A percentile compares a stretch with the other conserved stretches of the same genome.
Evolutionary conservation across 2,329 filamentous ascomycete genomes (phyloP).

Genomic region (Chaetomiaceae sp.): DNA sequence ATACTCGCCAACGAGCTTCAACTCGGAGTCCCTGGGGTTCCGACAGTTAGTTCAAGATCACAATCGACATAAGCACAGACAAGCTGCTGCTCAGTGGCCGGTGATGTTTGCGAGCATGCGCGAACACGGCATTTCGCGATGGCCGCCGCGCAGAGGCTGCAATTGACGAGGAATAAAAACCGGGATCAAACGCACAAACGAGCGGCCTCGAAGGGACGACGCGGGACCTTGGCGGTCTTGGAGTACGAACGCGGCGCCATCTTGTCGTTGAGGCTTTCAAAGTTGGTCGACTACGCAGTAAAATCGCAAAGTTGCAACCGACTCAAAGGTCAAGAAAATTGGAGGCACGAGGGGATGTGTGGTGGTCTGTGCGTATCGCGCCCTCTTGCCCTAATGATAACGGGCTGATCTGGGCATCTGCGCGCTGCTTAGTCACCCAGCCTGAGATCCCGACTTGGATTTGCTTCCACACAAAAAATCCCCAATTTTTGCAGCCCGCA

Average conservation of each 20-base stretch:
- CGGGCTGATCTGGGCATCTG: constrained; percentile 2
- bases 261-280: constrained; percentile 30
- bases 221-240: constrained; percentile 98
- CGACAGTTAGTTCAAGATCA: constrained; percentile 65
- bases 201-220: constrained; percentile 97
- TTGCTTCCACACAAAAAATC: constrained; percentile 29
- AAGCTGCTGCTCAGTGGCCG: constrained; percentile 98
- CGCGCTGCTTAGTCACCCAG: constrained; percentile 26
- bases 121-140: constrained; percentile 9
- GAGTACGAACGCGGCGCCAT: constrained; percentile 70
- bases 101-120: constrained; percentile 39
- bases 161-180: constrained; percentile 21
- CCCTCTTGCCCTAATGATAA: constrained; percentile 26
- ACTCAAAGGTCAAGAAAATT: constrained; percentile 22
- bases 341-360: constrained; percentile 23
- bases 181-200: constrained; percentile 74
- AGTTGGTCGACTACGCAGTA: constrained; percentile 26
- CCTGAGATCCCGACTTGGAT: constrained; percentile 23
- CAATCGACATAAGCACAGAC: constrained; percentile 94
- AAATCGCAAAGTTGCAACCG: constrained; percentile 16
- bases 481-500: constrained; percentile 25
- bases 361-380: constrained; percentile 26
- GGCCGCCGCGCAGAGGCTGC: constrained; percentile 86
- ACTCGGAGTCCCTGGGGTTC: constrained; percentile 84
- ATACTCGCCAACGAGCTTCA: constrained; percentile 99